phyloP scores from a whole-genome alignment of 305 asterid genomes.

The Fraxinus baroniana region DNA sequence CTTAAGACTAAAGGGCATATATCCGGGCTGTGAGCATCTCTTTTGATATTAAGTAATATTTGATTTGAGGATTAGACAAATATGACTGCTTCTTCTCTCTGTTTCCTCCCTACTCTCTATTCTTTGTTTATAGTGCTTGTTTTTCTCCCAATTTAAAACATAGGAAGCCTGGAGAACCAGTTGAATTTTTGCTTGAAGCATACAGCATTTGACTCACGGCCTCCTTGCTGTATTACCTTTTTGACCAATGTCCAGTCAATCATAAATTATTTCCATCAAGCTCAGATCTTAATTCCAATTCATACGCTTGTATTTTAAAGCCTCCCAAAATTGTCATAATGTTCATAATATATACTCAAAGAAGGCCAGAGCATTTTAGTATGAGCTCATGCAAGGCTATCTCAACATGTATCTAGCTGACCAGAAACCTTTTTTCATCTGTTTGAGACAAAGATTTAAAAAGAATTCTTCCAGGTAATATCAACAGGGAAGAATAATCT shows the following conservation, averaged over 20 bases:
- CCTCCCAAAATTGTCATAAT: neutral
- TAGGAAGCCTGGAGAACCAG: neutral
- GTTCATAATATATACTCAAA: neutral
- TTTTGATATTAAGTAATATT: neutral
- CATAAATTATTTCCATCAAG: slow-evolving; percentile 3
- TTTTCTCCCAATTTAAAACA: neutral
- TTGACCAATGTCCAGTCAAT: neutral
- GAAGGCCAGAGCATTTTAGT: neutral
- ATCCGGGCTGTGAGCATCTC: neutral
- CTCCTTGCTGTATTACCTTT: neutral
- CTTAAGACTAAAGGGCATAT: neutral
- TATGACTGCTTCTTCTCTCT: neutral
- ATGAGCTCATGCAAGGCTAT: neutral
- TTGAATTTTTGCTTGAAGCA: neutral
- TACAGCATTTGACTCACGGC: neutral
- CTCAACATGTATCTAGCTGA: neutral
- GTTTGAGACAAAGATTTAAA: neutral
- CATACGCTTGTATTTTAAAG: neutral
- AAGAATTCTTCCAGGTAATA: neutral
- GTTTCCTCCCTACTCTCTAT: neutral
- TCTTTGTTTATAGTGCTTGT: neutral
- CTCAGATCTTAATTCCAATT: neutral
- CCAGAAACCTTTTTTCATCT: neutral
- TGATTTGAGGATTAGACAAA: neutral
- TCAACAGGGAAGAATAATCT: neutral